A percentile compares a stretch with the other conserved stretches of the same genome.
Conservation (phyloP, 768 basidiomycete genomes). For the Boletellus ananas region DNA sequence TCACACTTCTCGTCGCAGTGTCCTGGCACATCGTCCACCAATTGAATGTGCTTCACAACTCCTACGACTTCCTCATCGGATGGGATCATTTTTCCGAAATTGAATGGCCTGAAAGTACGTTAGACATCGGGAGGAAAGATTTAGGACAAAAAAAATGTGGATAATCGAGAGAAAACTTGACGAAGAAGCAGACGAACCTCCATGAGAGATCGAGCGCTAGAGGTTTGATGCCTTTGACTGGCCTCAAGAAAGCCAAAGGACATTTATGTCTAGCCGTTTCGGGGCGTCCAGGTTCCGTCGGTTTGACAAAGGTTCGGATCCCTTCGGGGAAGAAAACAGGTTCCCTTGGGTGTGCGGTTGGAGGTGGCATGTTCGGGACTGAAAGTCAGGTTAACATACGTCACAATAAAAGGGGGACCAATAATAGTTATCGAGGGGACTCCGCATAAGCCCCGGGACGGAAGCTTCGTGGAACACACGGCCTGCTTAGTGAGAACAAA, state of each 20-base stretch:
- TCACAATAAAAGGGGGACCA: conserved; percentile 13
- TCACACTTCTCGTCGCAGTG: conserved; percentile 14
- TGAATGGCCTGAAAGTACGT: conserved; percentile 42
- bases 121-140: not conserved
- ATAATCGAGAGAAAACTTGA: not conserved
- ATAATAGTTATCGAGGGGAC: conserved; percentile 14
- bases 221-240: conserved; percentile 55
- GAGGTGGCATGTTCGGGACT: conserved; percentile 58
- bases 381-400: conserved; percentile 16
- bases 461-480: conserved; percentile 12
- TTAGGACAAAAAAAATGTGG: not conserved
- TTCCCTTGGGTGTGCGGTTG: conserved; percentile 42
- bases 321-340: conserved; percentile 32
- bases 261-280: not conserved
- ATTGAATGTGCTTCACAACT: conserved; percentile 14
- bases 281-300: conserved; percentile 4
- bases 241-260: conserved; percentile 37
- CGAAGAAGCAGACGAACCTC: conserved; percentile 44
- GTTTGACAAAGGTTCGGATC: conserved; percentile 27
- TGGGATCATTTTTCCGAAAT: conserved; percentile 33
- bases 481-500: conserved; percentile 5
- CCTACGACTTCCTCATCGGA: conserved; percentile 30
- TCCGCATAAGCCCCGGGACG: conserved; percentile 24
- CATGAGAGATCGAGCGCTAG: conserved; percentile 62
- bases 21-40: conserved; percentile 11